Percentiles rank a stretch among this genome's conserved stretches.
Evolutionary conservation across 2,329 filamentous ascomycete species (phyloP).

Genomic region (Chrysoporthe deuterocubensis): DNA sequence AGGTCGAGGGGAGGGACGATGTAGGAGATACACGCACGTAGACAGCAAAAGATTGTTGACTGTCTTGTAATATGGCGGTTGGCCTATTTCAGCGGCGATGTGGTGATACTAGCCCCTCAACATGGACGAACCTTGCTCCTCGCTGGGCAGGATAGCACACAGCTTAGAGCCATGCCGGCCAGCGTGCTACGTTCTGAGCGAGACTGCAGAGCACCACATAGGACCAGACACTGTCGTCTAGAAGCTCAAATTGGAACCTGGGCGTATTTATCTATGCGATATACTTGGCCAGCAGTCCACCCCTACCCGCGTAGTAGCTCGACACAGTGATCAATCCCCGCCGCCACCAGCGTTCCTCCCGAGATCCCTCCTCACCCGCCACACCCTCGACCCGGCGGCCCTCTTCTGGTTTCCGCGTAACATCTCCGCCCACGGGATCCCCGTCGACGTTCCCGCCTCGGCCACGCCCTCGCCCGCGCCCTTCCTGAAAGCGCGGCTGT

Average conservation of each 20-base stretch:
- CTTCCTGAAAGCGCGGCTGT: slow-evolving; percentile 39
- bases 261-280: not conserved
- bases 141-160: no score
- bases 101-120: no score
- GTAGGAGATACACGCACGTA: not conserved
- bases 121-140: no score
- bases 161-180: no score
- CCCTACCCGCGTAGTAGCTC: no score
- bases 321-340: slow-evolving; percentile 1
- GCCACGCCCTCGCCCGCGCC: slow-evolving; percentile 38
- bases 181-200: no score
- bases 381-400: slow-evolving; percentile 62
- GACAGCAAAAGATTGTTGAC: not conserved
- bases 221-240: no score
- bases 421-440: slow-evolving; percentile 63
- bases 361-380: slow-evolving; percentile 67
- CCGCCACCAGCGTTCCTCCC: slow-evolving; percentile 40
- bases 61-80: not conserved
- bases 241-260: no score
- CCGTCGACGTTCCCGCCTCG: slow-evolving; percentile 36
- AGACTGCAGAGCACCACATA: no score
- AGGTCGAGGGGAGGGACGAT: not conserved
- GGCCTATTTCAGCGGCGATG: not conserved
- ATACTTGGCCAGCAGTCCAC: not conserved
- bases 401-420: slow-evolving; percentile 59